These are phyloP conservation scores for Holtermanniella nyarrowii DNA, from an alignment of 768 basidiomycete genomes.

Conservation along the genomic window DNA sequence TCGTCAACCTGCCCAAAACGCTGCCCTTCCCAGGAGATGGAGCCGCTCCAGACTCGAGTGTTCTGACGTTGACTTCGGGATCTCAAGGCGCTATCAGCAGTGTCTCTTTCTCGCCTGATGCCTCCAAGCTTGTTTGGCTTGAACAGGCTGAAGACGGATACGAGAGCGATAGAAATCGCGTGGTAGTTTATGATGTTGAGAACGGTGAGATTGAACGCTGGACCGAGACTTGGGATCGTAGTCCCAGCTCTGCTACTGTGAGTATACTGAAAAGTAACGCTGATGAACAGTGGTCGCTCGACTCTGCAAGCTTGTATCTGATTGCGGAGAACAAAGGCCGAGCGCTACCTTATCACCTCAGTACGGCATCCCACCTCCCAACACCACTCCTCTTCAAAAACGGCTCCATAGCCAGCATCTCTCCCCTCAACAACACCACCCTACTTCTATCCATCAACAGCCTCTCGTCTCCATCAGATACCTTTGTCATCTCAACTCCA, in stretches of 20 bases:
- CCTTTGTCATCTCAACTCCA: slow-evolving; percentile 51
- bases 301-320: slow-evolving; percentile 59
- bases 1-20: slow-evolving; percentile 15
- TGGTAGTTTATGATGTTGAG: slow-evolving; percentile 69
- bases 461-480: slow-evolving; percentile 68
- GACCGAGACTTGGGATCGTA: slow-evolving; percentile 78
- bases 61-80: slow-evolving; percentile 61
- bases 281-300: slow-evolving; percentile 58
- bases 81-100: slow-evolving; percentile 69
- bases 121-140: slow-evolving; percentile 71
- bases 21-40: slow-evolving; percentile 53
- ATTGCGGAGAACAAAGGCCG: slow-evolving; percentile 69
- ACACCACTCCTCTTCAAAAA: slow-evolving; percentile 25
- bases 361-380: slow-evolving; percentile 22
- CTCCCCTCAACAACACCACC: slow-evolving; percentile 52
- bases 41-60: slow-evolving; percentile 46
- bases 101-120: slow-evolving; percentile 59
- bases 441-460: slow-evolving; percentile 66
- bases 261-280: slow-evolving; percentile 24
- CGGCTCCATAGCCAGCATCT: slow-evolving; percentile 41
- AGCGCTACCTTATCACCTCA: slow-evolving; percentile 40
- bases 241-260: slow-evolving; percentile 55
- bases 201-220: slow-evolving; percentile 51
- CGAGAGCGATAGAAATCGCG: slow-evolving; percentile 64
- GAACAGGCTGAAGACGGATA: slow-evolving; percentile 81